phyloP scores from a whole-genome alignment of 306 rosid species.

The Prunus davidiana region DNA sequence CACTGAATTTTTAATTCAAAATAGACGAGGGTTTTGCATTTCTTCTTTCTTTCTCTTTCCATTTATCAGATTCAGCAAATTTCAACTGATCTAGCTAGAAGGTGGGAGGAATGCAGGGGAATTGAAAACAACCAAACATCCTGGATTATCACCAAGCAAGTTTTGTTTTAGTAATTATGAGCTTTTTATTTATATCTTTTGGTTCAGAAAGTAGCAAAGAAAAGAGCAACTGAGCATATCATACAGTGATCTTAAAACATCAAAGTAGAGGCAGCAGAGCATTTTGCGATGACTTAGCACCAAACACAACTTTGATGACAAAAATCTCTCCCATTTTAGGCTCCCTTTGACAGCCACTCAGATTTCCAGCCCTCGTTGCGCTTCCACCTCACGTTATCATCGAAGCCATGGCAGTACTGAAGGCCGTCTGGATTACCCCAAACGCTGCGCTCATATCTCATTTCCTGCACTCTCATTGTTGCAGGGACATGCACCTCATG shows the following conservation, averaged over 20 bases:
- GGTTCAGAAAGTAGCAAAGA: neutral
- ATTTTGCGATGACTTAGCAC: neutral
- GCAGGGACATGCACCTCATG: slow-evolving; percentile 17
- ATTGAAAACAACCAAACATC: neutral
- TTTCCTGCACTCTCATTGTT: slow-evolving; percentile 26
- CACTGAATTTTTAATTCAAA: too few species aligned
- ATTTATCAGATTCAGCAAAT: neutral
- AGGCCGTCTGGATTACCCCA: slow-evolving; percentile 6
- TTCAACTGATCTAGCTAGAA: neutral
- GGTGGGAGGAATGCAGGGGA: neutral
- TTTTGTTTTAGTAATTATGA: neutral
- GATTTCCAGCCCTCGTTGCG: slow-evolving; percentile 14
- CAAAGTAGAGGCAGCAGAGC: neutral
- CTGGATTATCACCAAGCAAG: neutral
- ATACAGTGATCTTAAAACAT: neutral
- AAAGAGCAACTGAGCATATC: neutral
- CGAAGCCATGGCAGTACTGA: slow-evolving; percentile 12
- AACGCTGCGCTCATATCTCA: slow-evolving; percentile 20
- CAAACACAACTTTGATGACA: slow-evolving; percentile 1
- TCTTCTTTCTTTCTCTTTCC: too few species aligned
- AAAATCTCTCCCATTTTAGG: slow-evolving; percentile 2
- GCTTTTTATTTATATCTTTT: neutral
- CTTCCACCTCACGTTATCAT: neutral
- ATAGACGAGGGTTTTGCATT: too few species aligned
- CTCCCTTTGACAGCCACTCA: slow-evolving; percentile 31